Conservation (phyloP, 2,329 filamentous ascomycete genomes). For the Penicillium griseofulvum region DNA sequence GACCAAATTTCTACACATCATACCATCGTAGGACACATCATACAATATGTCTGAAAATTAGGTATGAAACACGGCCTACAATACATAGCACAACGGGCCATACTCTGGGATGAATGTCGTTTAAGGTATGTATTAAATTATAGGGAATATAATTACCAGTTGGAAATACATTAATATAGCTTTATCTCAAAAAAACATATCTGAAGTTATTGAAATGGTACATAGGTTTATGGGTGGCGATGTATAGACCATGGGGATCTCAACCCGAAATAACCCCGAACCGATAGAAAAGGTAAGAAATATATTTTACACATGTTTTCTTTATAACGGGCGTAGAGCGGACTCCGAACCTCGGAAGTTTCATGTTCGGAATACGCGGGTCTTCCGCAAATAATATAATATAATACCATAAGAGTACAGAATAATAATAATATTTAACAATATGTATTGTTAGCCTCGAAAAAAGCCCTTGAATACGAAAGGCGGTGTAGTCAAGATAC, state of each 20-base stretch:
- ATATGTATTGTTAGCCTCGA: not conserved
- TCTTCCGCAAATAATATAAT: not conserved
- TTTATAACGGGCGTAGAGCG: not conserved
- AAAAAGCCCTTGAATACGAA: not conserved
- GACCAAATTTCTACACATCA: not conserved
- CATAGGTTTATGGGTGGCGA: not conserved
- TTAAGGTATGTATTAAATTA: too few species aligned
- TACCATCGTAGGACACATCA: not conserved
- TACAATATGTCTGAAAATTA: not conserved
- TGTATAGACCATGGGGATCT: not conserved
- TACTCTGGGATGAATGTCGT: too few species aligned
- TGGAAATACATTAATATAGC: too few species aligned
- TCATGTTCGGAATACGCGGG: not conserved
- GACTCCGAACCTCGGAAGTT: slow-evolving; percentile 4
- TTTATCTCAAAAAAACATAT: not conserved
- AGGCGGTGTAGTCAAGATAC: not conserved
- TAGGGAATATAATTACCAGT: too few species aligned
- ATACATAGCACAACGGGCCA: too few species aligned
- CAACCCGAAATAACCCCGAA: slow-evolving; percentile 3
- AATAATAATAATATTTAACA: not conserved
- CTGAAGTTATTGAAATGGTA: not conserved
- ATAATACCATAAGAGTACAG: not conserved
- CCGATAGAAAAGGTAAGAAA: not conserved
- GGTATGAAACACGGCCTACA: not conserved
- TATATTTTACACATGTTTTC: too few species aligned